Conservation (phyloP, 2,329 filamentous ascomycete genomes). For the Diaporthe ampelina region DNA sequence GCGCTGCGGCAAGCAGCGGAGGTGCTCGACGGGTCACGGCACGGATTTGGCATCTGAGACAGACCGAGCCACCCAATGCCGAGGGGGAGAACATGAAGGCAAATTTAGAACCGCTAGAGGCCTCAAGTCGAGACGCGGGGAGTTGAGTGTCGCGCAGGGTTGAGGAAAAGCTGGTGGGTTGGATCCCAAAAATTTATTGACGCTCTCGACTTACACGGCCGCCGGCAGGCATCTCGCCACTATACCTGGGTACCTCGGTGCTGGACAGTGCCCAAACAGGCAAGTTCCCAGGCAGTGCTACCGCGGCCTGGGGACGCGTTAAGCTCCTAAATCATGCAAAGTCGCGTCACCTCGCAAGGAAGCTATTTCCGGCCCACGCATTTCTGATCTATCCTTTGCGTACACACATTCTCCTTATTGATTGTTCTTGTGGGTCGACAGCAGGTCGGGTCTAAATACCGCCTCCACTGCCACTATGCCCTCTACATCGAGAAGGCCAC, state of each 20-base stretch:
- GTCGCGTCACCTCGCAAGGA: constrained; percentile 15
- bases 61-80: constrained; percentile 52
- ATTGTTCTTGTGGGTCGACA: background rate
- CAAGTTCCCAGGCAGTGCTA: background rate
- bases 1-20: constrained; percentile 39
- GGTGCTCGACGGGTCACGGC: constrained; percentile 47
- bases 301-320: constrained; percentile 22
- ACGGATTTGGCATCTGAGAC: constrained; percentile 55
- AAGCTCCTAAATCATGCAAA: constrained; percentile 5
- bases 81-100: constrained; percentile 52
- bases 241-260: background rate
- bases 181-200: constrained; percentile 26
- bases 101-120: constrained; percentile 16
- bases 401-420: too few species aligned
- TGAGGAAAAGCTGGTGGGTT: constrained; percentile 13
- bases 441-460: background rate
- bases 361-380: background rate
- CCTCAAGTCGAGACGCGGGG: constrained; percentile 12
- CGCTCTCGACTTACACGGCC: constrained; percentile 29
- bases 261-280: background rate
- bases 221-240: constrained; percentile 31
- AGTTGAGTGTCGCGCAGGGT: constrained; percentile 14
- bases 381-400: background rate
- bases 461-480: constrained; percentile 29
- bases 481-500: constrained; percentile 36